phyloP scores from a whole-genome alignment of 306 rosid species.

The Styphnolobium japonicum region DNA sequence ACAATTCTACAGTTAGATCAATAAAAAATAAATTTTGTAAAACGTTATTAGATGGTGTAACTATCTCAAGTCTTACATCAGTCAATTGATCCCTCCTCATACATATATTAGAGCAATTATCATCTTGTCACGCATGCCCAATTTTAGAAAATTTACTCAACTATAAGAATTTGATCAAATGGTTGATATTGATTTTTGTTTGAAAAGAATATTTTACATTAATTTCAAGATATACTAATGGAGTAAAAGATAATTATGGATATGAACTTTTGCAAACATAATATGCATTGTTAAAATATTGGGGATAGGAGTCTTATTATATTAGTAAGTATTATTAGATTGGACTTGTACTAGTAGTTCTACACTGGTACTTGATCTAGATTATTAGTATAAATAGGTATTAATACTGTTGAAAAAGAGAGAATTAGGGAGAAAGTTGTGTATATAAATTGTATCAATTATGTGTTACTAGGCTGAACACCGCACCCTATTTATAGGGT shows the following conservation, averaged over 20 bases:
- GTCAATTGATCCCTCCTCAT: background rate
- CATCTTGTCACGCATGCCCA: too few species aligned
- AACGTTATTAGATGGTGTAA: too few species aligned
- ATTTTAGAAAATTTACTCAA: too few species aligned
- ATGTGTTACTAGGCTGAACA: too few species aligned
- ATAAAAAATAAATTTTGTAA: too few species aligned
- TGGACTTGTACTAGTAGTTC: too few species aligned
- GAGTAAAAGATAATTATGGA: background rate
- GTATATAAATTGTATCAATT: too few species aligned
- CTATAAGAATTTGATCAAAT: background rate
- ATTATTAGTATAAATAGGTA: background rate
- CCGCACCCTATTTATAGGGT: too few species aligned
- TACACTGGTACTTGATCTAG: background rate
- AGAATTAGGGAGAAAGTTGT: too few species aligned
- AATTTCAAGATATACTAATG: background rate
- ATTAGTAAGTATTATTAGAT: background rate
- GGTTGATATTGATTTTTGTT: background rate
- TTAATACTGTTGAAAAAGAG: too few species aligned
- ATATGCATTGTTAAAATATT: background rate
- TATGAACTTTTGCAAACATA: background rate
- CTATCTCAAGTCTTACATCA: too few species aligned
- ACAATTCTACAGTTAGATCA: too few species aligned
- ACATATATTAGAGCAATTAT: background rate
- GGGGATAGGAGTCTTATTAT: background rate
- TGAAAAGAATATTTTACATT: background rate